Evolutionary conservation across 768 basidiomycete species (phyloP), one percentile per base, ranked within the genome.

Genomic region (Hebeloma cylindrosporum): DNA sequence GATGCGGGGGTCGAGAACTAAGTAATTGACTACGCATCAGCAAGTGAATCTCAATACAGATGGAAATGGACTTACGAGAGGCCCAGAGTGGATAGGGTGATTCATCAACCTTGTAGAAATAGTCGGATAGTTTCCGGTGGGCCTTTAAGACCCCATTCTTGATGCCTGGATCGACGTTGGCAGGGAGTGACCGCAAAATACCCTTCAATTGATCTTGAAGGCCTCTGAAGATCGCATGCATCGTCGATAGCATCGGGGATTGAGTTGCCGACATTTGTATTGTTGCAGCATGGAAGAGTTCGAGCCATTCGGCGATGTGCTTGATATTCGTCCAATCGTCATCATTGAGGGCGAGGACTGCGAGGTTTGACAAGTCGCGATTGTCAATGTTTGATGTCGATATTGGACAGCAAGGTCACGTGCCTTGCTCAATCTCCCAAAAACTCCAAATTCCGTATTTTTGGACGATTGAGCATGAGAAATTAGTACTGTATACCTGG

Each of bases 1-100:
- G n/a, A 68, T 64, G 3, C 63, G 56, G 18, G 64, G 67, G 39
- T 68, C 65, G 5, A 68, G 54, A 5, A 68, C 67, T 68, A 34
- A 10, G 33, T 32, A 39, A 25, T 17, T 28, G 30, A 21, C n/a
- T n/a, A n/a, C n/a, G n/a, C n/a, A n/a, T n/a, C n/a, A n/a, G n/a
- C n/a, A n/a, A n/a, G n/a, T n/a, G 21, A 43, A 30, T 13, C 33
- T 16, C 18, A 42, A 13, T 40, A 39, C 16, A 20, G 20, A 20
- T 23, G 10, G 36, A 20, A 16, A 34, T 14, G 5, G 11, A 58
- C 62, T 18, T 47, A 69, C 64, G 42, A 2, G 59, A 38, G 14
- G 67, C 53, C 65, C 64, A 67, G 3, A 51, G 45, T 48, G 66
- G 64, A 33, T 48, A 65, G 6, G 57, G 61, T 4, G 65, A 67